phyloP scores from a whole-genome alignment of 257 asterid genomes.

The Scutellaria minor region DNA sequence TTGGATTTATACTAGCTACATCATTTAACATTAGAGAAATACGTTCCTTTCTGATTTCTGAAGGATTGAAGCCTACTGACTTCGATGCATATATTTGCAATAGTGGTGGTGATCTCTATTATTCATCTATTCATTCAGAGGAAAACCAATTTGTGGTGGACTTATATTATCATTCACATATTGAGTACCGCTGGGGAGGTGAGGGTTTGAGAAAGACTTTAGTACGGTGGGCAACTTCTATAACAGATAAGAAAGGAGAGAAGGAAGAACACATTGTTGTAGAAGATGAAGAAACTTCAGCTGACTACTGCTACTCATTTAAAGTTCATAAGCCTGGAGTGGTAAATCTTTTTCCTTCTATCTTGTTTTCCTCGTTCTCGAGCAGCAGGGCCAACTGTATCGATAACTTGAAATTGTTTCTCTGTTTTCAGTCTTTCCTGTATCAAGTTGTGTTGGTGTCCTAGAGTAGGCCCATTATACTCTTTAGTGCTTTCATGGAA shows the following conservation, averaged over 20 bases:
- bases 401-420: too few species aligned
- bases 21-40: constrained; percentile 70
- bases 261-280: constrained; percentile 68
- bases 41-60: constrained; percentile 63
- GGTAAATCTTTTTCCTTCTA: constrained; percentile 50
- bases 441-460: too few species aligned
- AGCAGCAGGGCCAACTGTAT: too few species aligned
- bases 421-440: too few species aligned
- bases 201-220: constrained; percentile 97
- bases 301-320: constrained; percentile 93
- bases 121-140: constrained; percentile 77
- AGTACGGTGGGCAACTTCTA: constrained; percentile 83
- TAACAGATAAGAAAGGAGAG: constrained; percentile 58
- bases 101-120: constrained; percentile 96
- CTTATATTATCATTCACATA: constrained; percentile 95
- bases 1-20: constrained; percentile 88
- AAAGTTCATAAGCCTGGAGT: constrained; percentile 74
- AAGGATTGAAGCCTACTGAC: constrained; percentile 70
- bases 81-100: constrained; percentile 95
- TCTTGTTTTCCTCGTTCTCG: background rate
- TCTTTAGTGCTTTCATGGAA: constrained; percentile 1
- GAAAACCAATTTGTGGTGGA: constrained; percentile 86
- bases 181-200: constrained; percentile 98
- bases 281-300: constrained; percentile 91
- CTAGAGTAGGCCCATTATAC: too few species aligned